Percentiles rank a stretch among this genome's conserved stretches.
Conservation (phyloP, 129 eudicot genomes). For the Artemisia annua region DNA sequence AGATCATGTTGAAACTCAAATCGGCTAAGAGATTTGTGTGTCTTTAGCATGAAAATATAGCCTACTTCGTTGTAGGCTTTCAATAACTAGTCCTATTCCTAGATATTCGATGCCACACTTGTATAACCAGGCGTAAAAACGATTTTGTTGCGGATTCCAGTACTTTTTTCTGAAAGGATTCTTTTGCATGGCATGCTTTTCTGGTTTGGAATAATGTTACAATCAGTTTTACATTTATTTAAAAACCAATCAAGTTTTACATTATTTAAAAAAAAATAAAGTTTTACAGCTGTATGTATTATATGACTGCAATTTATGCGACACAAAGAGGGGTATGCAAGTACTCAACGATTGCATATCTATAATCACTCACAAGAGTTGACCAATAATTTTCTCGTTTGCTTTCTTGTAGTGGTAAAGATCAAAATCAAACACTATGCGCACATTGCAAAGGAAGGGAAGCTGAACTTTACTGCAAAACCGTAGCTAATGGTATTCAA, state of each 20-base stretch:
- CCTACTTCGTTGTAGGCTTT: not conserved
- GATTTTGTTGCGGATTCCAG: not conserved
- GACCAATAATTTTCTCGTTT: not conserved
- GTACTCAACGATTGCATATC: not conserved
- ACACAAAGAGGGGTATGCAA: not conserved
- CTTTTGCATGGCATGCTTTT: not conserved
- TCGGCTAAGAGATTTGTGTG: not conserved
- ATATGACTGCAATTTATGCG: not conserved
- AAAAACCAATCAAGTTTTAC: too few relatives aligned
- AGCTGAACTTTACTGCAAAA: slow-evolving; percentile 94
- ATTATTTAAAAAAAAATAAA: not conserved
- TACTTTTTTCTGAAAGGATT: not conserved
- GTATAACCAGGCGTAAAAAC: not conserved
- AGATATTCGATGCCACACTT: not conserved
- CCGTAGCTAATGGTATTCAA: slow-evolving; percentile 70
- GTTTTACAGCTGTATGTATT: not conserved
- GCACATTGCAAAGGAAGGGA: slow-evolving; percentile 95
- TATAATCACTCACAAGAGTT: not conserved
- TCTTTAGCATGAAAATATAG: not conserved
- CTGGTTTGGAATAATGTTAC: not conserved
- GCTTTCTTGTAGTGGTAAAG: slow-evolving; percentile 51
- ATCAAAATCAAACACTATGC: slow-evolving; percentile 74
- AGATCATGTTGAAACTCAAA: not conserved
- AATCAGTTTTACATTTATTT: too few relatives aligned
- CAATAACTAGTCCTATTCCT: not conserved